Evolutionary conservation across 805 yeast species (phyloP).

Genomic region (Kodamaea kaohsiungensis): DNA sequence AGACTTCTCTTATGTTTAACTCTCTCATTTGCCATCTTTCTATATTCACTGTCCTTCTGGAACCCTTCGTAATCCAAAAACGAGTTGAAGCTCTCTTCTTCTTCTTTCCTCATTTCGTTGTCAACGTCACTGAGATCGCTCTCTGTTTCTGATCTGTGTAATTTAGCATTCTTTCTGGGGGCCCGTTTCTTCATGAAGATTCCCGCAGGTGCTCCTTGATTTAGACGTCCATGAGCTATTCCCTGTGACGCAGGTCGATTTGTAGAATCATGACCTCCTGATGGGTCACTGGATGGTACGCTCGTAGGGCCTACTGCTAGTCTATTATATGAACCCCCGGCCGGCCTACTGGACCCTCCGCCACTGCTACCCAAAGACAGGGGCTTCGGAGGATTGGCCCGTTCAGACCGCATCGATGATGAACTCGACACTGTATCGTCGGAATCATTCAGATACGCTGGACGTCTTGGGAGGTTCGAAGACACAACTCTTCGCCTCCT

Average conservation of each 20-base stretch:
- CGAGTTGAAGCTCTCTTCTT: constrained; percentile 11
- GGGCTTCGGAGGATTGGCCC: neutral
- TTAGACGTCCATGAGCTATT: constrained; percentile 1
- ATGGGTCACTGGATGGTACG: neutral
- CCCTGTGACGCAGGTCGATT: neutral
- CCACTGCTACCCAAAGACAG: neutral
- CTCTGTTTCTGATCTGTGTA: constrained; percentile 14
- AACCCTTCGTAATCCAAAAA: constrained; percentile 14
- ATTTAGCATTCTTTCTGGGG: neutral
- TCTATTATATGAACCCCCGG: neutral
- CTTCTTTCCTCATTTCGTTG: constrained; percentile 18
- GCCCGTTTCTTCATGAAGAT: constrained; percentile 13
- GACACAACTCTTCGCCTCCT: neutral
- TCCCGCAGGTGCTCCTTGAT: constrained; percentile 6
- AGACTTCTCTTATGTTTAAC: neutral
- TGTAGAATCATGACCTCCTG: neutral
- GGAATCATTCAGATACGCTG: constrained; percentile 1
- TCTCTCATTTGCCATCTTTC: constrained; percentile 7
- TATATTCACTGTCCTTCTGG: constrained; percentile 9
- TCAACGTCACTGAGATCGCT: constrained; percentile 28
- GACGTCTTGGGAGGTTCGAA: neutral
- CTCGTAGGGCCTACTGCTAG: neutral
- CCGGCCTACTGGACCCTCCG: neutral
- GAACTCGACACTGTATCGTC: neutral
- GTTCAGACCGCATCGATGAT: neutral